Base-by-base conservation (phyloP, 1,139 yeast species). In the Zygosaccharomyces pseudobailii region DNA sequence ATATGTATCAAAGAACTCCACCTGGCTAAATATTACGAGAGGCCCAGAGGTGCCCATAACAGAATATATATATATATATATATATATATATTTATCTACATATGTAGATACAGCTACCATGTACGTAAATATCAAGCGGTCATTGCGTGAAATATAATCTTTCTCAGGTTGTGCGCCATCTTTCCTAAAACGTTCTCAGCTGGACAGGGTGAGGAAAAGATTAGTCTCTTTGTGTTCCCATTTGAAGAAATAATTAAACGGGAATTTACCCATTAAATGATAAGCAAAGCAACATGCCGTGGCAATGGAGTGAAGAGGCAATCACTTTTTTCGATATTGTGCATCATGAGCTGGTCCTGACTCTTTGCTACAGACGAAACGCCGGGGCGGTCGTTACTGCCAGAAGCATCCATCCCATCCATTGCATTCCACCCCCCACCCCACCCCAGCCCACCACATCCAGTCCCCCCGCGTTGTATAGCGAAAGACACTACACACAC, bases 61-160 rank as follows among this genome's bases (percentile, higher is more conserved):
- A 13, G 17, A 1, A 13, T 13, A 24, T 24, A 24, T 13, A 13
- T 13, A 24, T 24, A 24, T 24, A 24, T 24, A 24, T 24, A 24
- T 25, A 27, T 28, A 36, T 9, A 32, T 7, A 20, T 24, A 9
- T 9, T 10, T 22, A 22, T 40, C 32, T 19, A 22, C 23, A 27
- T 40, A 22, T 30, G 19, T 8, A 38, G 19, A 27, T 13, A 38
- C 20, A 38, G 13, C 13, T 38, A 38, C 19, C 10, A 28, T 22
- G 23, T 31, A 38, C 32, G 22, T 32, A 40, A 30, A 24, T 32
- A 24, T 22, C 17, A 30, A 40, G 23, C 27, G 24, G 25, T 34
- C 23, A 23, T 38, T 38, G 41, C 41, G 41, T 38, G 41, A 38
- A 38, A 38, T 38, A 38, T 38, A 38, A 38, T 38, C 41, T 38